Evolutionary conservation across 2,329 filamentous ascomycete genomes (phyloP).

Genomic region (Hypoxylon sp.): DNA sequence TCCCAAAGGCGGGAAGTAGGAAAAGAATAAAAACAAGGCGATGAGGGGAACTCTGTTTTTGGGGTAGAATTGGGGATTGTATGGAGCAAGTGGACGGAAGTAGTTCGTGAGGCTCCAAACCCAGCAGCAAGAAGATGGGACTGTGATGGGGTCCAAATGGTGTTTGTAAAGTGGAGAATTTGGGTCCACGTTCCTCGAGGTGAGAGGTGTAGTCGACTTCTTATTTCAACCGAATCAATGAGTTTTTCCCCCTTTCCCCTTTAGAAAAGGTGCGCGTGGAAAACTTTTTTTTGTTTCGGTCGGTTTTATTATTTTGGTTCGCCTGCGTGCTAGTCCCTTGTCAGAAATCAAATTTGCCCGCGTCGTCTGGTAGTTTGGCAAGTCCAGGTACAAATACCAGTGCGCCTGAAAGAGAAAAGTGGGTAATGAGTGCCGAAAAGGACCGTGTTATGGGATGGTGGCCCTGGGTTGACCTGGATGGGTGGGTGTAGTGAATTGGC

Average conservation of each 20-base stretch:
- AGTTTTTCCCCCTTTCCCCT: constrained; percentile 30
- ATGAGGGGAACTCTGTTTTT: constrained; percentile 52
- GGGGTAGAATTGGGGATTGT: constrained; percentile 53
- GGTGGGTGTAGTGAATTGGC: constrained; percentile 43
- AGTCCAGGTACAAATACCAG: constrained; percentile 43
- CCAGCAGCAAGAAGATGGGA: constrained; percentile 49
- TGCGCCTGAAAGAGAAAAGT: constrained; percentile 44
- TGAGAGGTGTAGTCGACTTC: constrained; percentile 50
- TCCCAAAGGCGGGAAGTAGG: constrained; percentile 37
- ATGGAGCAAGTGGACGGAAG: constrained; percentile 51
- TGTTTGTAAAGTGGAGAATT: constrained; percentile 55
- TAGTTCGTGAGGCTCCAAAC: constrained; percentile 53
- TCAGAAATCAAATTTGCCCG: constrained; percentile 44
- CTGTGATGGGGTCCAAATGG: constrained; percentile 49
- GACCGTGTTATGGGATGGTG: constrained; percentile 42
- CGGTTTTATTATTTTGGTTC: constrained; percentile 40
- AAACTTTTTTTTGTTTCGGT: constrained; percentile 41
- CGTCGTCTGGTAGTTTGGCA: constrained; percentile 36
- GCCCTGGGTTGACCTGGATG: not conserved
- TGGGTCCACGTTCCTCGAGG: constrained; percentile 50
- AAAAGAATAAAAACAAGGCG: constrained; percentile 42
- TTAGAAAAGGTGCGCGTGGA: constrained; percentile 21
- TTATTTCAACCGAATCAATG: constrained; percentile 49
- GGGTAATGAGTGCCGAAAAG: constrained; percentile 48
- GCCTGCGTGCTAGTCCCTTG: constrained; percentile 43